Evolutionary conservation across 805 yeast genomes (phyloP), one percentile per base, ranked within the genome.

Genomic region (Candida boidinii): DNA sequence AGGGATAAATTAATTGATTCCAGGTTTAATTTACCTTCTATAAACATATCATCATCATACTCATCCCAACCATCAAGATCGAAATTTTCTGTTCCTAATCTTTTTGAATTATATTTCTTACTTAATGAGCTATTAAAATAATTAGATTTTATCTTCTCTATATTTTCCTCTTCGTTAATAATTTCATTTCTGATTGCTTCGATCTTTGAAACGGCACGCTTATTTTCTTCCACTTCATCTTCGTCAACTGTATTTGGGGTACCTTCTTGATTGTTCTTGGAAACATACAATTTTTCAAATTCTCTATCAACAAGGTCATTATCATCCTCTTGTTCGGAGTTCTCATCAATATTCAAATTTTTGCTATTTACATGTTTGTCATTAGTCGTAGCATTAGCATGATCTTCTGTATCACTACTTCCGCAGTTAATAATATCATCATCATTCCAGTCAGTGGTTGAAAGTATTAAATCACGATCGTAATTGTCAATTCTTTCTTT

Each of bases 401-500:
- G 49, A 5, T 41, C 19, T 6, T 26, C 26, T 7, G 17, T 29
- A 11, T 29, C 29, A n/a, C 25, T 35, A 10, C 54, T 62, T 4
- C 60, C 62, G 4, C 73, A 76, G 28, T 73, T 73, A 12, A 80
- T 61, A 16, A 80, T 74, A 9, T 57, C 62, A 18, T 74, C 76
- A 45, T 78, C 83, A 42, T 82, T 76, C 94, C 94, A 84, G 37
- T 79, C 85, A 13, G 82, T 79, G 0, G 87, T 68, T 0, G 88
- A 79, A 16, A 83, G 57, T 2, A 79, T 59, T 31, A 80, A 48
- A 38, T 78, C 82, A 26, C 70, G 73, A 21, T 72, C 56, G 40
- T 56, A 73, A 4, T 57, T 60, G 1, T 54, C 49, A 31, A 71
- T 61, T 15, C 50, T 41, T 26, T 42, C 45, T 33, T 39, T 48